Evolutionary conservation across 192 early-diverging fungal genomes (phyloP), one percentile per base, ranked within the genome.

Genomic region (Backusella parvicylindrica): DNA sequence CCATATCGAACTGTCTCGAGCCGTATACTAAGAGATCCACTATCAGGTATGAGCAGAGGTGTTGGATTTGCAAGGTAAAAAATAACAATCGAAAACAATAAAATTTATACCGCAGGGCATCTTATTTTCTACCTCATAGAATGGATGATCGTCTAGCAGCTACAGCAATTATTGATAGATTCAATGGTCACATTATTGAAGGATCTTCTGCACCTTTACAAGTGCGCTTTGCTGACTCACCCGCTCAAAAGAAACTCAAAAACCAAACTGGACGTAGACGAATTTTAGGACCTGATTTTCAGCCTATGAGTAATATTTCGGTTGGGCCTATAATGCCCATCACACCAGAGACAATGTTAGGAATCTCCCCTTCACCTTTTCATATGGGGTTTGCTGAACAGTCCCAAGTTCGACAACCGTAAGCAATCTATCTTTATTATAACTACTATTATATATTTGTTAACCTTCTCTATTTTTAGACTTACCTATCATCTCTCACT

Each of bases 231-330:
- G 93, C 94, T 4, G 94, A 95, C 68, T 92, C 91, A 3, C 78
- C 86, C 30, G 92, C 90, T 21, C 94, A 95, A 70, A 95, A 95
- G 81, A 85, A 88, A 43, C 77, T 95, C 30, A 95, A 95, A 76
- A 87, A 85, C 26, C 91, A 88, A 49, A 83, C 84, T 18, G 79
- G 83, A 64, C 82, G 81, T 21, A 83, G 78, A 53, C 77, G 84
- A 26, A 75, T 85, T 47, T 66, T 82, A 69, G 70, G 79, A 71
- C 49, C 82, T 26, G 83, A 84, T 38, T 84, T 83, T 49, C 79
- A 77, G 71, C 49, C 78, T 28, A 82, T 85, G 79, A 69, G 74
- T 11, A 40, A 63, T 18, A 66, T 73, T 33, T 63, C 72, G 0
- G 64, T 73, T 16, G 37, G 72, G 8, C 72, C 53, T 1, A 74